Conservation (phyloP, 192 early-diverging fungal species). For the Umbelopsis sp. region DNA sequence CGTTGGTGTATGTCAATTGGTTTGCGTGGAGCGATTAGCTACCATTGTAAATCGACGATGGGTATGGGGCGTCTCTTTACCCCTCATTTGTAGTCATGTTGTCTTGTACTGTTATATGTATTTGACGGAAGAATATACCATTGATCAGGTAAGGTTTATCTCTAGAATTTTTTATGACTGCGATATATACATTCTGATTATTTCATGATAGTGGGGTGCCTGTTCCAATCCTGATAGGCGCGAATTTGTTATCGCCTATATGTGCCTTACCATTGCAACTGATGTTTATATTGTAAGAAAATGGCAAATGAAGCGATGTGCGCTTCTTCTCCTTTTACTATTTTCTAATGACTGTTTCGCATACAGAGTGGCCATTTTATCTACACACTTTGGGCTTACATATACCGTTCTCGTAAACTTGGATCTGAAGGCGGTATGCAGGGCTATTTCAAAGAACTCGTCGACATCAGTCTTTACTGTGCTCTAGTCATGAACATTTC, state of each 20-base stretch:
- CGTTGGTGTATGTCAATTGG: constrained; percentile 19
- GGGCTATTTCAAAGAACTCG: constrained; percentile 21
- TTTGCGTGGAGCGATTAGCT: constrained; percentile 21
- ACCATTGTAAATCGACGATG: constrained; percentile 14
- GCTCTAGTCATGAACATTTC: constrained; percentile 16
- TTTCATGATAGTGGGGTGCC: constrained; percentile 2
- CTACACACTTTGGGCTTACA: constrained; percentile 10
- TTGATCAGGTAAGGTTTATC: constrained; percentile 2
- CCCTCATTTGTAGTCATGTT: constrained; percentile 18
- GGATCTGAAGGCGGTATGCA: constrained; percentile 22
- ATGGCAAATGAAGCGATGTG: too few species aligned
- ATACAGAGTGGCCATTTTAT: constrained; percentile 17
- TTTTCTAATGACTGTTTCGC: background rate
- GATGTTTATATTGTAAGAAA: constrained; percentile 22
- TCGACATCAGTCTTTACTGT: constrained; percentile 15
- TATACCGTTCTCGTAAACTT: constrained; percentile 19
- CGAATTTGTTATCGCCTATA: constrained; percentile 16
- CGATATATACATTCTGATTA: background rate
- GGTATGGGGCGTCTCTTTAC: constrained; percentile 20
- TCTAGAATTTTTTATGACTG: background rate
- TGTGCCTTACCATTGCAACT: constrained; percentile 20
- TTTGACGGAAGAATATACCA: constrained; percentile 19
- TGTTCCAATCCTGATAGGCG: constrained; percentile 20
- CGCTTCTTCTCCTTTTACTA: background rate
- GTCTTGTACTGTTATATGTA: constrained; percentile 22